These are phyloP conservation scores for Amanita brunnescens DNA, from an alignment of 768 basidiomycete genomes.

Conservation along the genomic window DNA sequence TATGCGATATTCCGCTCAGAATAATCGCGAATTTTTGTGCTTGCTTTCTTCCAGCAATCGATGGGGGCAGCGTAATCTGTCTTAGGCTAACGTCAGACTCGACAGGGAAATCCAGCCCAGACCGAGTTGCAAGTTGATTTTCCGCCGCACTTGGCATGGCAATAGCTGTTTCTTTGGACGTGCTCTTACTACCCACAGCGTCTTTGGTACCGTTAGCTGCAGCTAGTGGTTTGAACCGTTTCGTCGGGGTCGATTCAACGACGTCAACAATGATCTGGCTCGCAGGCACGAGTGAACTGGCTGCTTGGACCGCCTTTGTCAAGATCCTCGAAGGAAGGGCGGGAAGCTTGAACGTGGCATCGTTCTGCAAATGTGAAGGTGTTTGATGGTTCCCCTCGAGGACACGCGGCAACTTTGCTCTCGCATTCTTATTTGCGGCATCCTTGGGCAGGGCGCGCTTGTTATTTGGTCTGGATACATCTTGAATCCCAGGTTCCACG, in stretches of 20 bases:
- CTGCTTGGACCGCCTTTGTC: background rate
- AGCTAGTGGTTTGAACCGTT: background rate
- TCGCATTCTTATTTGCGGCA: background rate
- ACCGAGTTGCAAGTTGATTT: background rate
- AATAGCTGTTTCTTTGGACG: background rate
- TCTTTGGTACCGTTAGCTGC: background rate
- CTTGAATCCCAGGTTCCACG: no score
- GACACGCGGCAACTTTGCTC: background rate
- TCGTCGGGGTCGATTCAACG: background rate
- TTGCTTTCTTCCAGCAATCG: slow-evolving; percentile 46
- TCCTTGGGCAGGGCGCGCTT: background rate
- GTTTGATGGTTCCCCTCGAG: background rate
- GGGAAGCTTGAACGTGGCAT: background rate
- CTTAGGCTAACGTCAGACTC: slow-evolving; percentile 19
- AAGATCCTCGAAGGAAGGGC: background rate
- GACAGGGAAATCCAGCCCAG: slow-evolving; percentile 29
- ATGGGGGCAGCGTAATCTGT: slow-evolving; percentile 48
- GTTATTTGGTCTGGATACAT: background rate
- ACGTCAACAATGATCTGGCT: background rate
- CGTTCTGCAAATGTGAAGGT: background rate
- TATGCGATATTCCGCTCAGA: slow-evolving; percentile 36
- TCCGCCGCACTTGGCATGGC: background rate
- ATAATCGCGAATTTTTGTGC: slow-evolving; percentile 45
- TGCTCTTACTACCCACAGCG: background rate
- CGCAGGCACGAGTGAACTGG: background rate